Evolutionary conservation across 108 stramenopile genomes (phyloP), one percentile per base, ranked within the genome.

Genomic region (Cyclotella cryptica): DNA sequence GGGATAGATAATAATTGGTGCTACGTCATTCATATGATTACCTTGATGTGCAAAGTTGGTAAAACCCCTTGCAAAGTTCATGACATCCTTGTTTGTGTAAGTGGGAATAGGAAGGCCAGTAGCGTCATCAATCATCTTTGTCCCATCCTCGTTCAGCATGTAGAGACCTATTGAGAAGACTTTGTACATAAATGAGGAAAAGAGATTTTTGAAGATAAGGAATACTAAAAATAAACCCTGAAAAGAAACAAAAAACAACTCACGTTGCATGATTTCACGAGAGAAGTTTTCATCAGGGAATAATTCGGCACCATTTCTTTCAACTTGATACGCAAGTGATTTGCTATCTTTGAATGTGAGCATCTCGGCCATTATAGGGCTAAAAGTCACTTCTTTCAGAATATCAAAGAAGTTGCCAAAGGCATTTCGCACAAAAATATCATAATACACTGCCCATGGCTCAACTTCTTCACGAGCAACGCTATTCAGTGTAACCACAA

Each of bases 281-380:
- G 85, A 73, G 71, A 64, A 71, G 70, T 79, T 79, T 51, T 87
- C 86, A 59, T 87, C 80, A 14, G 83, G 82, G 40, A 47, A 84
- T 11, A 79, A 21, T 42, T 67, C 43, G 11, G 22, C 57, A 15
- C 75, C 73, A 29, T 62, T 59, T 46, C 27, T 40, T 58, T 84
- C 76, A 18, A 77, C 66, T 3, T 67, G 58, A 52, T 84, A 88
- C 30, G 66, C 60, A 41, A 59, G 43, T 5, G 67, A 68, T 49
- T 73, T 78, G 15, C 70, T 77, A 30, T 60, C 77, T 69, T 77
- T 59, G 39, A 69, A 87, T 7, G 80, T 72, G 55, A 84, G 47
- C 69, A 80, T 76, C 27, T 15, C 13, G 41, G 22, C 86, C 86
- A 87, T 87, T n/a, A 75, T 28, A 10, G 86, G 80, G 19, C 29